These are phyloP conservation scores for Globisporangium irregulare DNA, from an alignment of 352 stramenopile species.

Conservation along the genomic window DNA sequence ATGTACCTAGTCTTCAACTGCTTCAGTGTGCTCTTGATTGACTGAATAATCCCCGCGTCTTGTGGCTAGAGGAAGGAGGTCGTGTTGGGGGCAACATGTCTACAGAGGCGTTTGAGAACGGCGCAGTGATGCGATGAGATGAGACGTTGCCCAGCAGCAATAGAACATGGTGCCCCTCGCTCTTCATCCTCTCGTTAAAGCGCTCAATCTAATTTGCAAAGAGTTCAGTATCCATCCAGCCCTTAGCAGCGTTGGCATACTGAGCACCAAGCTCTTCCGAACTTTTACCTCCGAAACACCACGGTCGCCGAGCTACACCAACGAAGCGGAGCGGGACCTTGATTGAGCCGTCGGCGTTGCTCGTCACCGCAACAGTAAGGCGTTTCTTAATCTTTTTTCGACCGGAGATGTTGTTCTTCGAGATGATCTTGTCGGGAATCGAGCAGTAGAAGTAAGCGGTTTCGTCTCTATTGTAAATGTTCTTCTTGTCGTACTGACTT, in stretches of 20 bases:
- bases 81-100: background rate
- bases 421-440: background rate
- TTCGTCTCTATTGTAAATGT: slow-evolving; percentile 15
- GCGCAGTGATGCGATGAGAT: background rate
- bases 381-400: slow-evolving; percentile 6
- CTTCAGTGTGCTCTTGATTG: background rate
- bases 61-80: slow-evolving; percentile 2
- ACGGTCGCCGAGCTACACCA: background rate
- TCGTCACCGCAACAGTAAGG: background rate
- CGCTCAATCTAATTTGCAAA: background rate
- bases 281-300: background rate
- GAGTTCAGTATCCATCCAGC: slow-evolving; percentile 4
- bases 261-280: background rate
- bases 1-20: background rate
- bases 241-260: slow-evolving; percentile 7
- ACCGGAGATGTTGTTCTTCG: background rate
- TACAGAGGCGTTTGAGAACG: background rate
- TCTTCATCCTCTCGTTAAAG: background rate
- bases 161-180: background rate
- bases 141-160: slow-evolving; percentile 1
- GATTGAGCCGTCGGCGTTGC: background rate
- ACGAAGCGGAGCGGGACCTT: slow-evolving; percentile 3
- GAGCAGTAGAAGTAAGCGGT: slow-evolving; percentile 6
- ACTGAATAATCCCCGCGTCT: background rate
- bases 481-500: slow-evolving; percentile 3